phyloP scores from a whole-genome alignment of 75 land plant genomes.

The Isoetes taiwanensis region DNA sequence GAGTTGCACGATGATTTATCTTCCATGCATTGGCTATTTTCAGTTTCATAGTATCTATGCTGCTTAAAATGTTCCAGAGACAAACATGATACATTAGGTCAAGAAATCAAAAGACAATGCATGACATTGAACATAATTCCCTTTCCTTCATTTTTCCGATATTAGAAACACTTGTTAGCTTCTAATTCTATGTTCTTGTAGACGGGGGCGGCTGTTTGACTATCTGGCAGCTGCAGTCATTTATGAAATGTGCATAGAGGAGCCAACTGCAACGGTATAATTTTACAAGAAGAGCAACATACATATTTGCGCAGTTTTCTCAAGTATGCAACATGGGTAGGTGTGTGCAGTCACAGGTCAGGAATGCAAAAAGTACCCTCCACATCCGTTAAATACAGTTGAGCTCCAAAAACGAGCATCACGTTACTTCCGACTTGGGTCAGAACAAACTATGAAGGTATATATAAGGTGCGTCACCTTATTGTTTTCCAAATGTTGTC shows the following conservation, averaged over 20 bases:
- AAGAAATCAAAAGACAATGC: too few relatives aligned
- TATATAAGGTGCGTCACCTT: too few relatives aligned
- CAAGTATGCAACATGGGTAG: slow-evolving; percentile 17
- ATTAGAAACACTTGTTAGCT: too few relatives aligned
- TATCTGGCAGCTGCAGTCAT: slow-evolving; percentile 60
- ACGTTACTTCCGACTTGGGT: slow-evolving; percentile 77
- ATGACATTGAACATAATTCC: too few relatives aligned
- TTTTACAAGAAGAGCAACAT: neutral
- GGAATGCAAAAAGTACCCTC: slow-evolving; percentile 73
- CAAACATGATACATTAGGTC: too few relatives aligned
- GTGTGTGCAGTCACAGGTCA: slow-evolving; percentile 57
- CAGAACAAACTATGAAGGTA: slow-evolving; percentile 94
- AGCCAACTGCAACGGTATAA: slow-evolving; percentile 73
- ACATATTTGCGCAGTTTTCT: neutral
- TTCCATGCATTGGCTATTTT: too few relatives aligned
- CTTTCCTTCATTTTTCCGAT: too few relatives aligned
- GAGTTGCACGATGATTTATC: too few relatives aligned
- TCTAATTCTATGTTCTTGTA: too few relatives aligned
- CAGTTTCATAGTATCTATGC: too few relatives aligned
- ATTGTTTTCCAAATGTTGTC: too few relatives aligned
- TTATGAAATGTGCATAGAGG: slow-evolving; percentile 87
- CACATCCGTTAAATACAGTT: slow-evolving; percentile 76
- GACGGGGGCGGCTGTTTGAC: slow-evolving; percentile 88
- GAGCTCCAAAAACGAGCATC: slow-evolving; percentile 94
- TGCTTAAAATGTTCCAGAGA: too few relatives aligned